Evolutionary conservation across 495 filamentous ascomycete species (phyloP).

Genomic region (Penicillium daleae): DNA sequence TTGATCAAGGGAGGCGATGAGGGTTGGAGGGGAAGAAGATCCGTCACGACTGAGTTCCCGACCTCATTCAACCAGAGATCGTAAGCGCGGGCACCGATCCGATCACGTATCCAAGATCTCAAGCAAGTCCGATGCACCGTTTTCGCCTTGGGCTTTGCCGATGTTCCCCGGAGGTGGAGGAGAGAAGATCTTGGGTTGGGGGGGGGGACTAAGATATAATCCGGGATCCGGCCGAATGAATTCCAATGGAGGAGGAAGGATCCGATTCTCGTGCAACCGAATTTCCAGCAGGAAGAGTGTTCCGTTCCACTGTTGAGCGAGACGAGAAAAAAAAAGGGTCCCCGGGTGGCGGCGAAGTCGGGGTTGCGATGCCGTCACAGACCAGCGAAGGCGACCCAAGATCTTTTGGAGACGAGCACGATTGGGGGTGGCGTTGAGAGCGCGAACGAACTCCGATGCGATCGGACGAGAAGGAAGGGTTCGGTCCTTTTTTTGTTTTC

Average conservation of each 20-base stretch:
- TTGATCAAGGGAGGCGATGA: background rate
- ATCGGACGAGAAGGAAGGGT: background rate
- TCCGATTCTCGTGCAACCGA: conserved; percentile 20
- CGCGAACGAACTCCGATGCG: conserved; percentile 15
- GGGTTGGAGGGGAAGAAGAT: conserved; percentile 5
- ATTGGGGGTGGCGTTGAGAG: conserved; percentile 23
- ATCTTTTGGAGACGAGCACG: conserved; percentile 10
- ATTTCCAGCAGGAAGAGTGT: conserved; percentile 15
- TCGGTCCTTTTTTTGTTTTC: conserved; percentile 6
- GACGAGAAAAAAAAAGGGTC: conserved; percentile 11
- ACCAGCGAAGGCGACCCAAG: conserved; percentile 13
- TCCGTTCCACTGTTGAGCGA: conserved; percentile 27
- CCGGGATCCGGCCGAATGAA: conserved; percentile 22
- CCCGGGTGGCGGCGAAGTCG: conserved; percentile 20
- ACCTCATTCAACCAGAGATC: conserved; percentile 23
- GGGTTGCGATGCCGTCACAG: conserved; percentile 17
- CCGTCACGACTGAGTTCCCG: conserved; percentile 17
- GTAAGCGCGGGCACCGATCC: conserved; percentile 6
- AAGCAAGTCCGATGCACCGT: background rate
- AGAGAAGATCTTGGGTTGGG: background rate
- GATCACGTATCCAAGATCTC: conserved; percentile 11
- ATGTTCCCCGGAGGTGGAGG: background rate
- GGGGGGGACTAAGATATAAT: conserved; percentile 6
- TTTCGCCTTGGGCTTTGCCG: too few relatives aligned
- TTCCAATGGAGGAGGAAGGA: background rate